Evolutionary conservation across 495 filamentous ascomycete genomes (phyloP).

Genomic region (Penicillium goetzii): DNA sequence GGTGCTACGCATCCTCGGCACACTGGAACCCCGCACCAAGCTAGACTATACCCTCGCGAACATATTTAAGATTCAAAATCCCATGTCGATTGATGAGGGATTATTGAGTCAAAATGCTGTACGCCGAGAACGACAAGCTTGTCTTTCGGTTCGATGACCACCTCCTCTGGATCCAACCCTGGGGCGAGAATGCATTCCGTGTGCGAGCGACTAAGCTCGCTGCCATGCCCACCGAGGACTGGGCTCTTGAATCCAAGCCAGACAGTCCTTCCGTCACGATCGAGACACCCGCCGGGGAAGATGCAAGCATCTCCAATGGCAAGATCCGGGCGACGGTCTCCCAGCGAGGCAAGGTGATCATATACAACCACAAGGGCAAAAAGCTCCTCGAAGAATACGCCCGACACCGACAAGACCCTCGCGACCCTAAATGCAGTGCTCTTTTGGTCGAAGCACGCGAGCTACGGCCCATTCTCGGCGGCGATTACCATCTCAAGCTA

Average conservation of each 20-base stretch:
- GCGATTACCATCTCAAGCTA: conserved; percentile 56
- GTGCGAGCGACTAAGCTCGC: conserved; percentile 55
- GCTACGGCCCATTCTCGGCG: conserved; percentile 55
- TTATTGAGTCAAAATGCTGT: conserved; percentile 42
- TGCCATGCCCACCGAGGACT: conserved; percentile 54
- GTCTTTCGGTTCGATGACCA: conserved; percentile 57
- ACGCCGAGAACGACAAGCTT: conserved; percentile 42
- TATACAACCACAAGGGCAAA: conserved; percentile 48
- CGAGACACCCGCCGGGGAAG: conserved; percentile 30
- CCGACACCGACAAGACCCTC: conserved; percentile 52
- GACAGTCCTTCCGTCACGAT: conserved; percentile 22
- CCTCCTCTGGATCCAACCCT: conserved; percentile 57
- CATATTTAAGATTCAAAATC: neutral
- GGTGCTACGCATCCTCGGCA: neutral
- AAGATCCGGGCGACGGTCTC: conserved; percentile 54
- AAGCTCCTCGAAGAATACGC: conserved; percentile 60
- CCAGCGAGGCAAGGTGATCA: conserved; percentile 52
- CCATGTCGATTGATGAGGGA: neutral
- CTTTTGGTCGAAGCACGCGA: conserved; percentile 57
- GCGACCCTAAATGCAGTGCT: conserved; percentile 59
- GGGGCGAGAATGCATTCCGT: conserved; percentile 57
- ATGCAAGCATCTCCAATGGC: conserved; percentile 53
- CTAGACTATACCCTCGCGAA: neutral
- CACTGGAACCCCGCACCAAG: neutral
- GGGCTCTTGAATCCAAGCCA: conserved; percentile 50